Evolutionary conservation across 257 asterid species (phyloP).

Genomic region (Apocynum venetum): DNA sequence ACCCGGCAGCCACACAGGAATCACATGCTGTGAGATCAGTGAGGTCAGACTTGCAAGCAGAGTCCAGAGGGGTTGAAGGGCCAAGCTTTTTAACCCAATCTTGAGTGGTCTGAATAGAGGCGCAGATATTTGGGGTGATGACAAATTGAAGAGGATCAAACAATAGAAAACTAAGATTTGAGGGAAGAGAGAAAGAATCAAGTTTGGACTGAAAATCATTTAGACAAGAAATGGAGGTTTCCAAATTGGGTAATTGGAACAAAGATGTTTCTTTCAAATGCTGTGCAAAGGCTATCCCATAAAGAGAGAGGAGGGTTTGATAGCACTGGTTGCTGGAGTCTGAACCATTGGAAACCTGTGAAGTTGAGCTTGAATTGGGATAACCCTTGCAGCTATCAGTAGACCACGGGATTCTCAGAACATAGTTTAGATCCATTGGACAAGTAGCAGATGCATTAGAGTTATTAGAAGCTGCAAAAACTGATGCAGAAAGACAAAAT

Average conservation of each 20-base stretch:
- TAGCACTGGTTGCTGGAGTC: conserved; percentile 41
- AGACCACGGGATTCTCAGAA: conserved; percentile 60
- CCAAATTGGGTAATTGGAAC: conserved; percentile 53
- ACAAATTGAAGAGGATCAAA: conserved; percentile 73
- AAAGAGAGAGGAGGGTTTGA: conserved; percentile 69
- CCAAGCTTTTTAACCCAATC: conserved; percentile 67
- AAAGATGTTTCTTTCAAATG: conserved; percentile 48
- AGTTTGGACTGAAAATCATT: conserved; percentile 58
- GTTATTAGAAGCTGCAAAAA: conserved; percentile 14
- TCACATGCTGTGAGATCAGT: conserved; percentile 64
- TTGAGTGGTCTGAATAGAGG: conserved; percentile 52
- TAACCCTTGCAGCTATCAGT: conserved; percentile 43
- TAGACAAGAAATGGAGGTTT: conserved; percentile 75
- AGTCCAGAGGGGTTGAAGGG: conserved; percentile 42
- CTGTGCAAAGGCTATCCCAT: conserved; percentile 55
- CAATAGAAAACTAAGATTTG: conserved; percentile 50
- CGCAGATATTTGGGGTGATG: conserved; percentile 43
- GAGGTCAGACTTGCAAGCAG: conserved; percentile 63
- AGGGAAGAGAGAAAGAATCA: conserved; percentile 41
- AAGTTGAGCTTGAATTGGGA: conserved; percentile 18
- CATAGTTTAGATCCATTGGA: conserved; percentile 66
- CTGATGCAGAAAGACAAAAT: conserved; percentile 14
- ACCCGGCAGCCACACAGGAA: conserved; percentile 68
- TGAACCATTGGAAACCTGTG: conserved; percentile 22
- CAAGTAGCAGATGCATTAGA: conserved; percentile 36